Evolutionary conservation across 805 yeast genomes (phyloP).

Genomic region (Zygosaccharomyces siamensis): DNA sequence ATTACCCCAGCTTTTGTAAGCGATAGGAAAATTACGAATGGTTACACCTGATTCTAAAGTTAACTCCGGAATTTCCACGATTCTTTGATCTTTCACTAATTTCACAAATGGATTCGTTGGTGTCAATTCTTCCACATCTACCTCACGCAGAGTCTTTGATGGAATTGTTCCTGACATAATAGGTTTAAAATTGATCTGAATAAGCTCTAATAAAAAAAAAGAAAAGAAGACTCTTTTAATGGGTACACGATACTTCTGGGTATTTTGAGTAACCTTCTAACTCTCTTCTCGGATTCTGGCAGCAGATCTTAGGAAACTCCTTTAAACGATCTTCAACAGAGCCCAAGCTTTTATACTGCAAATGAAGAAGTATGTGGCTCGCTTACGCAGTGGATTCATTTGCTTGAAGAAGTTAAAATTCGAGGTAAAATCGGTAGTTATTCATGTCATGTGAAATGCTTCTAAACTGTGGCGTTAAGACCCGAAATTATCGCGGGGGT

Average conservation of each 20-base stretch:
- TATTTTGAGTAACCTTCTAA: no score
- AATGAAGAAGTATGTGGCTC: background rate
- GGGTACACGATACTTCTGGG: background rate
- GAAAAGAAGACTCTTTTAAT: background rate
- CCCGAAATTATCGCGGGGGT: background rate
- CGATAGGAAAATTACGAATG: constrained; percentile 74
- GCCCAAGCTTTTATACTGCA: constrained; percentile 3
- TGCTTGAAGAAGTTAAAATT: constrained; percentile 2
- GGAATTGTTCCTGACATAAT: constrained; percentile 17
- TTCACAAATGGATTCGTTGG: constrained; percentile 56
- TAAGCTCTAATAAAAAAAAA: background rate
- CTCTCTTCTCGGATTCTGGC: no score
- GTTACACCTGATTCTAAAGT: constrained; percentile 76
- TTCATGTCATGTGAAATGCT: background rate
- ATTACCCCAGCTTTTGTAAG: constrained; percentile 93
- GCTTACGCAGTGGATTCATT: background rate
- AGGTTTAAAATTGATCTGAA: background rate
- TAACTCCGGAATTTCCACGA: constrained; percentile 70
- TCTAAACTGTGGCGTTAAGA: background rate
- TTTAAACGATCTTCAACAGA: background rate
- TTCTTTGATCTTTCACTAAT: constrained; percentile 70
- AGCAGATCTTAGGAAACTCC: no score
- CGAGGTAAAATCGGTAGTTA: background rate
- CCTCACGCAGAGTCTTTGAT: constrained; percentile 17
- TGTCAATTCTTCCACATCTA: constrained; percentile 23